Conservation (phyloP, 164 flowering plant species). For the Berberis vulgaris region DNA sequence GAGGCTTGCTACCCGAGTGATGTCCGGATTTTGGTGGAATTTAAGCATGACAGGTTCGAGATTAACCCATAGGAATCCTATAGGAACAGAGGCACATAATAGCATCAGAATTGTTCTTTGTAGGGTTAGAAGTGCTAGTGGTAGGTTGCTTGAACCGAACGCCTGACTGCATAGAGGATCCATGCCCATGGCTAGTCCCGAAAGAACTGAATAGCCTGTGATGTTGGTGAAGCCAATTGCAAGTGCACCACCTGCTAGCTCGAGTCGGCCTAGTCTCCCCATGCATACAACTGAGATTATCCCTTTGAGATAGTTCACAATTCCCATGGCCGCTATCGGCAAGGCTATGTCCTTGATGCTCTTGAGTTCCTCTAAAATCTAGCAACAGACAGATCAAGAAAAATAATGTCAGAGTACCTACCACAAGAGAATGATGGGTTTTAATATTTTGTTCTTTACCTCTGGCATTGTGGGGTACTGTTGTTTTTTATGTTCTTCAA, state of each 20-base stretch:
- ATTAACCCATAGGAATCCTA: constrained; percentile 59
- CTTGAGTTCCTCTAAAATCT: constrained; percentile 76
- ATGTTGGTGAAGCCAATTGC: constrained; percentile 96
- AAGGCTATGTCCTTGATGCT: constrained; percentile 42
- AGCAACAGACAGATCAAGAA: background rate
- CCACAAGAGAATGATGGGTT: background rate
- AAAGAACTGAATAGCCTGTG: constrained; percentile 83
- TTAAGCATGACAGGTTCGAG: constrained; percentile 56
- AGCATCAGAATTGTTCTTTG: constrained; percentile 57
- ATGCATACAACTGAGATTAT: constrained; percentile 65
- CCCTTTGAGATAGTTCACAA: constrained; percentile 57
- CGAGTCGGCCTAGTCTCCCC: constrained; percentile 78
- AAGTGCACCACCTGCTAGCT: constrained; percentile 88
- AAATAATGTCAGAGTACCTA: background rate
- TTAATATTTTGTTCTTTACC: background rate
- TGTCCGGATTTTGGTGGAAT: constrained; percentile 55
- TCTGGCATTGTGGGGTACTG: too few species aligned
- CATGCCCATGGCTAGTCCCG: constrained; percentile 90
- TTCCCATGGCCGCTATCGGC: constrained; percentile 53
- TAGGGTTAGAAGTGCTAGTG: constrained; percentile 35
- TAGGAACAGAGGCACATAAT: constrained; percentile 50
- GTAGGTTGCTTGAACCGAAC: constrained; percentile 56
- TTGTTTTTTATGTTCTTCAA: too few species aligned
- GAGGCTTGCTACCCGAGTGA: constrained; percentile 41
- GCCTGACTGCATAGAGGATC: constrained; percentile 93